phyloP scores from a whole-genome alignment of 805 yeast species.

The Kuraishia piskuri region DNA sequence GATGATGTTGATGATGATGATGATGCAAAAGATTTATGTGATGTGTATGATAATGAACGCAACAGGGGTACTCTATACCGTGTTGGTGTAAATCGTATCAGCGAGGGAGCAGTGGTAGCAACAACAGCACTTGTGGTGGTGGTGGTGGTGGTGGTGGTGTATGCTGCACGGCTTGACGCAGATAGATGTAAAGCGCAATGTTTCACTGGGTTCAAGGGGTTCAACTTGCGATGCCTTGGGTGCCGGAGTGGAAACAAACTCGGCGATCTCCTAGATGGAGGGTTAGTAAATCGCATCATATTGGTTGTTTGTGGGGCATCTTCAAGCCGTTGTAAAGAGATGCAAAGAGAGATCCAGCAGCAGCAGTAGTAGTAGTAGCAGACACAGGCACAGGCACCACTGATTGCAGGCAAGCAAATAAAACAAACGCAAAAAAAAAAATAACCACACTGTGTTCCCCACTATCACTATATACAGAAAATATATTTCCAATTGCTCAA shows the following conservation, averaged over 20 bases:
- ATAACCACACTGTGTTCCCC: not conserved
- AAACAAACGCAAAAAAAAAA: not conserved
- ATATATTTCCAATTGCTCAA: not conserved
- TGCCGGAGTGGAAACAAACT: not conserved
- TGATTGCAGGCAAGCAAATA: too few relatives aligned
- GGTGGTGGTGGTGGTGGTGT: not conserved
- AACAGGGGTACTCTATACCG: not conserved
- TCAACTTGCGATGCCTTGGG: not conserved
- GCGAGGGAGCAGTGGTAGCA: not conserved
- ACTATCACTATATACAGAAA: not conserved
- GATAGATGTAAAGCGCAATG: not conserved
- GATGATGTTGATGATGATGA: not conserved
- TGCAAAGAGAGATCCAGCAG: too few relatives aligned
- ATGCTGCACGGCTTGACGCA: not conserved
- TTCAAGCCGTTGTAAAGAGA: not conserved
- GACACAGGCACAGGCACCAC: too few relatives aligned
- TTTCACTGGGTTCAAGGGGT: not conserved
- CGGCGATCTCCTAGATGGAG: not conserved
- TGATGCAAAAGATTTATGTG: not conserved
- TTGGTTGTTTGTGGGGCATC: too few relatives aligned
- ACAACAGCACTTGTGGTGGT: not conserved
- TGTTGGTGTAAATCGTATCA: not conserved
- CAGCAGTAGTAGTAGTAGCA: too few relatives aligned
- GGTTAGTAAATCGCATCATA: not conserved
- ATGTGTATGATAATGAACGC: not conserved